These are phyloP conservation scores for Geotrichum citri-aurantii DNA, from an alignment of 1,139 yeast genomes.

Conservation along the genomic window DNA sequence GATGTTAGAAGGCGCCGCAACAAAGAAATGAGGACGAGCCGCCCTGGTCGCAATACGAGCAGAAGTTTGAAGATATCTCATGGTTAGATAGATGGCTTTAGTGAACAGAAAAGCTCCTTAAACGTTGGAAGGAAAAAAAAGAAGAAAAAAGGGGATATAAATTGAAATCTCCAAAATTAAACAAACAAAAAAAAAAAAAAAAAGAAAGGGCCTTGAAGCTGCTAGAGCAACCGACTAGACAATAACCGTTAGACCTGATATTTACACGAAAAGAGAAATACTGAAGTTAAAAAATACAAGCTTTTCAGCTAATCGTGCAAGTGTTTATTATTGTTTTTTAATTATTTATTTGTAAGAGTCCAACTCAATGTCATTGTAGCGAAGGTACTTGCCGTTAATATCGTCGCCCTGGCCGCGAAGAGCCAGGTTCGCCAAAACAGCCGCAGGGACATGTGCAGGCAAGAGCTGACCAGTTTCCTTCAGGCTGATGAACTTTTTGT, in stretches of 20 bases:
- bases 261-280: background rate
- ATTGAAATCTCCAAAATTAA: too few species aligned
- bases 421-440: slow-evolving; percentile 60
- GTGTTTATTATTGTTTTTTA: background rate
- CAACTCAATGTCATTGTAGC: slow-evolving; percentile 48
- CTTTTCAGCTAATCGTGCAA: background rate
- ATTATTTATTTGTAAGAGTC: slow-evolving; percentile 18
- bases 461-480: slow-evolving; percentile 52
- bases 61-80: background rate
- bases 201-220: background rate
- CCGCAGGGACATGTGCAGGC: slow-evolving; percentile 65
- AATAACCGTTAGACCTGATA: background rate
- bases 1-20: background rate
- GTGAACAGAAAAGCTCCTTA: background rate
- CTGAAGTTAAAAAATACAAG: too few species aligned
- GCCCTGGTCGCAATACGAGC: background rate
- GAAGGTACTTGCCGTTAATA: slow-evolving; percentile 57
- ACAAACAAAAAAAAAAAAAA: too few species aligned
- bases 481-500: slow-evolving; percentile 55
- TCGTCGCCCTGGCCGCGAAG: slow-evolving; percentile 42
- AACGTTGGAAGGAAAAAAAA: background rate
- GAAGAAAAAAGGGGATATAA: background rate
- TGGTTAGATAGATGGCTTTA: background rate
- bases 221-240: background rate
- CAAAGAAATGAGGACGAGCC: background rate